Evolutionary conservation across 2,329 filamentous ascomycete species (phyloP).

Genomic region (Trichoderma brevicompactum): DNA sequence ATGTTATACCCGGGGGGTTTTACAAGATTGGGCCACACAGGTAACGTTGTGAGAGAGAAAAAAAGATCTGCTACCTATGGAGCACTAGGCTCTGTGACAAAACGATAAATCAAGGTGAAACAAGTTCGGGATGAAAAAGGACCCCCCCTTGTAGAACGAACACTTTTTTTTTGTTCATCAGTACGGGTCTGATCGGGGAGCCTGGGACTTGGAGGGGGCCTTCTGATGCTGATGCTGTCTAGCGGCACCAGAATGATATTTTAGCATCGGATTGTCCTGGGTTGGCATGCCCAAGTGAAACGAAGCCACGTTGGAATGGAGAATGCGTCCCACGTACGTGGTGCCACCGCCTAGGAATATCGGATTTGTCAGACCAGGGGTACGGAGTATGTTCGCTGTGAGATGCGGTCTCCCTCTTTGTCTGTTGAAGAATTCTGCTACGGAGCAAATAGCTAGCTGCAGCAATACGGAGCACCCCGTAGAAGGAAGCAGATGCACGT

Average conservation of each 20-base stretch:
- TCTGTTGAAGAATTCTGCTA: too few relatives aligned
- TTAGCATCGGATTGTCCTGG: neutral
- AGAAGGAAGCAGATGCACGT: too few relatives aligned
- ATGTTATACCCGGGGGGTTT: neutral
- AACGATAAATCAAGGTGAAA: constrained; percentile 10
- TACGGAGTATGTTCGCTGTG: neutral
- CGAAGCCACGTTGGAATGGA: constrained; percentile 14
- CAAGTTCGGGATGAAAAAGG: neutral
- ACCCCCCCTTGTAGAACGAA: constrained; percentile 3
- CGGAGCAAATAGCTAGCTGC: too few relatives aligned
- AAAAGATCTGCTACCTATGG: neutral
- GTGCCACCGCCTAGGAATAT: constrained; percentile 1
- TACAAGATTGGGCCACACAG: neutral
- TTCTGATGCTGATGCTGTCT: neutral
- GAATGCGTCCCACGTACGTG: neutral
- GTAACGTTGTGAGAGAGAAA: constrained; percentile 2
- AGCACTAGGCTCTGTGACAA: neutral
- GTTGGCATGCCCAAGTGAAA: constrained; percentile 9
- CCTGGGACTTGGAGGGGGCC: neutral
- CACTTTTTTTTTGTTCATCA: neutral
- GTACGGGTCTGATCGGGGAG: neutral
- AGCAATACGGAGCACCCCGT: too few relatives aligned
- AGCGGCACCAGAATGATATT: neutral
- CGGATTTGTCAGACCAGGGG: constrained; percentile 16
- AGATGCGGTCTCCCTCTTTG: too few relatives aligned